Percentiles rank a stretch among this genome's conserved stretches.
phyloP scores from a whole-genome alignment of 2,329 filamentous ascomycete species.

The Pseudogymnoascus sp. region DNA sequence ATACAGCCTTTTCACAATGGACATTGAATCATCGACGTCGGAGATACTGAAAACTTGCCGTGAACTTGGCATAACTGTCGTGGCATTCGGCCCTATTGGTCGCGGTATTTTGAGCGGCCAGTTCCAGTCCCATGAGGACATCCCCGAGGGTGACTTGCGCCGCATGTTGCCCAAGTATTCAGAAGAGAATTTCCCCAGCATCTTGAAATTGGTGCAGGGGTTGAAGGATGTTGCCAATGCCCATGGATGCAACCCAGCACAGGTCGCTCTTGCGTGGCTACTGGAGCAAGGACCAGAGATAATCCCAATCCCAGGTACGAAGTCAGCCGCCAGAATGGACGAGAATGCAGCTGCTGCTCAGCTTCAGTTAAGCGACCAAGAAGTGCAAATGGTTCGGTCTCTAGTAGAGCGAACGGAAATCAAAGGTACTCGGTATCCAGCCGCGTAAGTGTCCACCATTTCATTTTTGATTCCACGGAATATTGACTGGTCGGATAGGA shows the following conservation, averaged over 20 bases:
- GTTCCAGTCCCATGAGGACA: conserved; percentile 36
- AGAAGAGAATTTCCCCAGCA: conserved; percentile 37
- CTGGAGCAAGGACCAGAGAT: conserved; percentile 12
- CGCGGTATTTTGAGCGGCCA: conserved; percentile 39
- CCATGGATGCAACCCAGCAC: conserved; percentile 37
- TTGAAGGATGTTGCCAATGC: conserved; percentile 34
- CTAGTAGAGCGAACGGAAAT: conserved; percentile 17
- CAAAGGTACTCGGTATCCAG: conserved; percentile 17
- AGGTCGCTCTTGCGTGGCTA: conserved; percentile 44
- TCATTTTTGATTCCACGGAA: not conserved
- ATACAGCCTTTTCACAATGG: conserved; percentile 40
- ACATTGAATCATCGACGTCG: conserved; percentile 33
- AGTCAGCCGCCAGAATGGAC: conserved; percentile 4
- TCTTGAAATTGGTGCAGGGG: conserved; percentile 37
- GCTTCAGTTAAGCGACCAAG: conserved; percentile 18
- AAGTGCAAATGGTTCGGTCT: conserved; percentile 17
- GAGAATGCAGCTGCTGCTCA: conserved; percentile 10
- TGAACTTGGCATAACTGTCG: conserved; percentile 35
- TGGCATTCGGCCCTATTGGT: conserved; percentile 38
- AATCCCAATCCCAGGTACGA: conserved; percentile 10
- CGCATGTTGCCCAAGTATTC: conserved; percentile 13
- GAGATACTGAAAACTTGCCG: conserved; percentile 32
- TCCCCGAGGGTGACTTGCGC: conserved; percentile 34
- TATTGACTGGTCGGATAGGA: not conserved
- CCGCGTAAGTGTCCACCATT: conserved; percentile 13